Evolutionary conservation across 305 asterid species (phyloP).

Genomic region (Coffea humblotiana): DNA sequence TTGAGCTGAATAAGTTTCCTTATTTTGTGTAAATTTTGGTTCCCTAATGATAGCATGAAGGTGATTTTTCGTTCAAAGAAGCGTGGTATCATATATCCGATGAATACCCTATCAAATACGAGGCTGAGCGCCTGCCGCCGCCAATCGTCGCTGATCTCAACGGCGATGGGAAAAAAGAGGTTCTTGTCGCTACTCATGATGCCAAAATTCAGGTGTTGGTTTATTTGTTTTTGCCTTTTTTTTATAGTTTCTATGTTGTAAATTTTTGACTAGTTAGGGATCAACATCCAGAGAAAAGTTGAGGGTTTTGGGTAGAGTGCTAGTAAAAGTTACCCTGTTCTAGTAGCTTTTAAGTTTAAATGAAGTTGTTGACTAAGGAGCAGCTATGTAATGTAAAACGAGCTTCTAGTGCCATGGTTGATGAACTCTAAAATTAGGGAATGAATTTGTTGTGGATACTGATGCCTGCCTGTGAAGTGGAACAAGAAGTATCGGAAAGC

Average conservation of each 20-base stretch:
- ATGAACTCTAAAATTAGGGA: neutral
- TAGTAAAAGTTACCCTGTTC: neutral
- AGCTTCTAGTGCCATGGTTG: neutral
- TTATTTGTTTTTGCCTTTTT: neutral
- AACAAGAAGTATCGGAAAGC: neutral
- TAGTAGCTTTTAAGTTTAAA: neutral
- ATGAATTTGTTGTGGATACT: neutral
- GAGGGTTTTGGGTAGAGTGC: neutral
- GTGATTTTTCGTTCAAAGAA: conserved; percentile 94
- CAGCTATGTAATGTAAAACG: neutral
- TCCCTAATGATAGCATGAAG: conserved; percentile 61
- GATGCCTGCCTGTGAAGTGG: neutral
- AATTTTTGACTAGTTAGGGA: neutral
- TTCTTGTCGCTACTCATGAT: conserved; percentile 94
- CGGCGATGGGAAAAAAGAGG: conserved; percentile 91
- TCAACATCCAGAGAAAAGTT: neutral
- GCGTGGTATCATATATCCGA: conserved; percentile 92
- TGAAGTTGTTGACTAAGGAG: neutral
- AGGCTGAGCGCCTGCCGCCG: conserved; percentile 93
- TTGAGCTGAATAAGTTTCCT: neutral
- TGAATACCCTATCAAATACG: conserved; percentile 89
- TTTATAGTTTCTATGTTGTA: neutral
- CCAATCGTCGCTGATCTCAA: conserved; percentile 93
- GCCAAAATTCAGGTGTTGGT: conserved; percentile 78
- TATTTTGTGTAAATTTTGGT: neutral